Evolutionary conservation across 139 green algal species (phyloP).

Genomic region (Chlamydomonas applanata): DNA sequence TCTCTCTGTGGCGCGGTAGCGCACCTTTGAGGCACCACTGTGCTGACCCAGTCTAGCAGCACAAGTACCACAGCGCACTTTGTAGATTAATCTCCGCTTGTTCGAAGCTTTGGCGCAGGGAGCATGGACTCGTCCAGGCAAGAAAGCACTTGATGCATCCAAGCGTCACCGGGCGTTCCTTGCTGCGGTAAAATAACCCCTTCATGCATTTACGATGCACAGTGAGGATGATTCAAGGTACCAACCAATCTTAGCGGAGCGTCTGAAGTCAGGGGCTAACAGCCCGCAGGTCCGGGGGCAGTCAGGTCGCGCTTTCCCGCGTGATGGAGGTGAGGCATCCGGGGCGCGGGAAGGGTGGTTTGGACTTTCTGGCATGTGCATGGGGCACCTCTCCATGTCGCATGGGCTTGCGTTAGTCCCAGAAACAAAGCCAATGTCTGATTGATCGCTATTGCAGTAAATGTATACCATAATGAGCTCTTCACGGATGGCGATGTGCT

Average conservation of each 20-base stretch:
- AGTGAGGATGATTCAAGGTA: constrained; percentile 36
- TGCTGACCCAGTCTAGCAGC: too few species aligned
- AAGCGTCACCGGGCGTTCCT: too few species aligned
- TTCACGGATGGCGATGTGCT: constrained; percentile 43
- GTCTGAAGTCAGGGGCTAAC: constrained; percentile 13
- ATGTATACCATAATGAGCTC: constrained; percentile 41
- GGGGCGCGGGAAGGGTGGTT: background rate
- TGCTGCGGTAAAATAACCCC: background rate
- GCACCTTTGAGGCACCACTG: too few species aligned
- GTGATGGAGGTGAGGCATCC: constrained; percentile 25
- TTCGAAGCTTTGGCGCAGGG: background rate
- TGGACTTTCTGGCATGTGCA: background rate
- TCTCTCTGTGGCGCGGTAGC: too few species aligned
- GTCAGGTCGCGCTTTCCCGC: background rate
- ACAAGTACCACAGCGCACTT: background rate
- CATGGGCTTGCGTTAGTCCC: background rate
- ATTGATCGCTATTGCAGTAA: constrained; percentile 10
- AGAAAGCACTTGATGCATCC: too few species aligned
- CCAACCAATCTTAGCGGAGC: constrained; percentile 24
- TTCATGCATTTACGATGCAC: background rate
- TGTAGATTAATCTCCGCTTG: background rate
- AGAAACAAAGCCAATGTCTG: background rate
- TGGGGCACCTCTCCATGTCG: background rate
- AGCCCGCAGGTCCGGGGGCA: background rate
- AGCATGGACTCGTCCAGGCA: too few species aligned